Evolutionary conservation across 1,139 yeast species (phyloP), one percentile per base, ranked within the genome.

Genomic region (Yamadazyma aaseri): DNA sequence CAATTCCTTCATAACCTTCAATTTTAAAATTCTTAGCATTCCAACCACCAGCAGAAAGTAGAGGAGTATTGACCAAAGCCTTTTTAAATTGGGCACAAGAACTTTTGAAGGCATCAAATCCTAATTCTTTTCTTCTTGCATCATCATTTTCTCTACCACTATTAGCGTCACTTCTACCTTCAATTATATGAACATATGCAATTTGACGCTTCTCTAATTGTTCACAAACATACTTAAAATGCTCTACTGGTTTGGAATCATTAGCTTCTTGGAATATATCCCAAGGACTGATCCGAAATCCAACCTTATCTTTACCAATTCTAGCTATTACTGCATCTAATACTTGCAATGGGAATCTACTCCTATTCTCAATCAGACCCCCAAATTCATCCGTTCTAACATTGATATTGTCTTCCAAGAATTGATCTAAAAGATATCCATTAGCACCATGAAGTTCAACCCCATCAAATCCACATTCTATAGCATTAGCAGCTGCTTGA

Each of bases 371-470:
- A 39, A 79, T 65, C 14, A 39, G 30, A 3, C 54, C 53, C 16
- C 87, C 87, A 53, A 79, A 81, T 52, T 76, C 67, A 48, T 81
- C 89, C 8, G 81, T 76, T 53, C 90, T 71, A 39, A 64, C 49
- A 60, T 83, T 83, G 28, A 77, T 56, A 27, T 56, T 50, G 35
- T 56, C 53, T 29, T 56, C 55, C 28, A 81, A 50, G 53, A 83
- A 83, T 55, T 78, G 81, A 56, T 81, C 81, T 31, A 80, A 50
- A 36, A 83, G 61, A 56, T 79, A 83, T 8, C 89, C 89, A 56
- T 82, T 79, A 11, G 89, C 90, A 25, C 65, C 66, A 50, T 82
- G 90, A 38, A 84, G 53, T 55, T 84, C 86, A 24, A 83, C 72
- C 43, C 81, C 81, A 52, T 84, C 90, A 41, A 80, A 79, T 10